Conservation (phyloP, 352 stramenopile species). For the Phytophthora capsici region DNA sequence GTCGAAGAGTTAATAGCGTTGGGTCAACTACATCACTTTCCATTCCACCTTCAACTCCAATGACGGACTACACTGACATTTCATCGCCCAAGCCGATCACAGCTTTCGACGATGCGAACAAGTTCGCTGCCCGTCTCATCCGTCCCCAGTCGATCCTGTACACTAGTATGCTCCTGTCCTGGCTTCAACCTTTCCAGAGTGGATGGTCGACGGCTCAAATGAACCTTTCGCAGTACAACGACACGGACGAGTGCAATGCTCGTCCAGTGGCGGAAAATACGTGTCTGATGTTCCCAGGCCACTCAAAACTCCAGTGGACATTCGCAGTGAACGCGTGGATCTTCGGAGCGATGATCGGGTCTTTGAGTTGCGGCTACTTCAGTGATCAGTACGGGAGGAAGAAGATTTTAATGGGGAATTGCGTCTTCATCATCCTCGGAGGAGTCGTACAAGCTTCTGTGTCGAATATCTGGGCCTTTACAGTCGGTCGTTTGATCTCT, state of each 20-base stretch:
- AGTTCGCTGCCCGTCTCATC: constrained; percentile 17
- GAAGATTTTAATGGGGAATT: constrained; percentile 23
- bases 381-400: constrained; percentile 36
- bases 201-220: constrained; percentile 23
- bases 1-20: not conserved
- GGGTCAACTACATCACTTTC: not conserved
- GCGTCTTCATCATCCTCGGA: constrained; percentile 45
- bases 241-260: constrained; percentile 16
- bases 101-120: constrained; percentile 21
- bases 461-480: constrained; percentile 30
- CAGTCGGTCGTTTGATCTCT: constrained; percentile 38
- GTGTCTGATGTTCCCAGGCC: constrained; percentile 19
- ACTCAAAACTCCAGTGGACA: not conserved
- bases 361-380: constrained; percentile 39
- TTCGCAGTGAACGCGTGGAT: constrained; percentile 45
- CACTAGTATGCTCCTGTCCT: constrained; percentile 10
- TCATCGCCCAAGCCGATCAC: constrained; percentile 9
- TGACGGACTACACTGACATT: constrained; percentile 12
- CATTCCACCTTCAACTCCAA: constrained; percentile 2
- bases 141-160: constrained; percentile 14
- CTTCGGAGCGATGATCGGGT: constrained; percentile 55
- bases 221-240: constrained; percentile 16
- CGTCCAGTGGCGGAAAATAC: constrained; percentile 11
- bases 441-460: constrained; percentile 35
- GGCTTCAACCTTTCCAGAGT: constrained; percentile 19